Evolutionary conservation across 768 basidiomycete genomes (phyloP), one percentile per base, ranked within the genome.

Genomic region (Cubamyces sp.): DNA sequence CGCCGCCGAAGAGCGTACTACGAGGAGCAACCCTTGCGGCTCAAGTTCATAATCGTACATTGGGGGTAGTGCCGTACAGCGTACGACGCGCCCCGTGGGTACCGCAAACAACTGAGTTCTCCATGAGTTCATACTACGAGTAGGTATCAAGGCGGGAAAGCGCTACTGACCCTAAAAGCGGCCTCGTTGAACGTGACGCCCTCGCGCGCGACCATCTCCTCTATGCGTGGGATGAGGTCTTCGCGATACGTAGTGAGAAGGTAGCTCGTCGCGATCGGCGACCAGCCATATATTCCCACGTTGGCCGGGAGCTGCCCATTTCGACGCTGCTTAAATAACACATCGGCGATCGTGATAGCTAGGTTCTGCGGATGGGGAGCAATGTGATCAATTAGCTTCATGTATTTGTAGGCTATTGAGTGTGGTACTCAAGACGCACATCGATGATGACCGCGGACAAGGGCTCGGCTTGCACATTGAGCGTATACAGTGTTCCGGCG

Each of bases 41-140:
- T 48, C 19, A 23, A 19, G 21, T 15, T 62, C 60, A 41, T 56
- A 28, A 28, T 55, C 54, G 25, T 62, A 55, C 60, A 62, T 56
- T 9, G 26, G 25, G 16, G 60, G 60, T 11, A 55, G 34, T 3
- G 54, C 21, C 5, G 54, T 37, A 4, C 19, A n/a, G 26, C 16
- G 16, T 1, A 62, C 26, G 3, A 50, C 18, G 1, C 30, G 25
- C 1, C 47, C 25, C 1, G 12, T 43, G 15, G n/a, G 25, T 23
- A 21, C 18, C 19, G 48, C 25, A 16, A 39, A 25, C 1, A 42
- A 6, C n/a, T 47, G 9, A 23, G 9, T 21, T 3, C 19, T 18
- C 7, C 23, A 19, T 25, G 0, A 28, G 12, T 1, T 15, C n/a
- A n/a, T n/a, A n/a, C n/a, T n/a, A n/a, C n/a, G n/a, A n/a, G n/a